These are phyloP conservation scores for Testicularia cyperi DNA, from an alignment of 1,284 basidiomycete species.

Conservation along the genomic window DNA sequence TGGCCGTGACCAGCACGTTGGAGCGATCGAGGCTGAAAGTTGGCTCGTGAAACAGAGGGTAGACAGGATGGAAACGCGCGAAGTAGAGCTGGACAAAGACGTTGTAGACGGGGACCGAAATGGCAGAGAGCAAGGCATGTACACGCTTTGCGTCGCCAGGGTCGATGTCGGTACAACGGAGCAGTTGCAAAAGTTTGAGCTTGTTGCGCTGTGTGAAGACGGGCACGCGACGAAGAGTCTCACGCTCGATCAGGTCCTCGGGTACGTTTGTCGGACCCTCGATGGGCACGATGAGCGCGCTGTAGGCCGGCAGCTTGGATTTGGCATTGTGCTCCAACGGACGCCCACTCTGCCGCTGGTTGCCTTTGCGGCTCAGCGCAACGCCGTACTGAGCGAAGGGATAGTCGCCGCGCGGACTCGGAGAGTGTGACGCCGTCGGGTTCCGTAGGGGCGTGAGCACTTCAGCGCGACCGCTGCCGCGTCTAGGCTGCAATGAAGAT, in stretches of 20 bases:
- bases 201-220: background rate
- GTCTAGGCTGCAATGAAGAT: too few species aligned
- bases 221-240: background rate
- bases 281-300: background rate
- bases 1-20: background rate
- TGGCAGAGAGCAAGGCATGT: background rate
- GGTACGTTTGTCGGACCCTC: background rate
- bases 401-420: too few species aligned
- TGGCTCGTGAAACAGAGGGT: background rate
- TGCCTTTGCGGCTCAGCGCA: too few species aligned
- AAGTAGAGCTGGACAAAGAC: background rate
- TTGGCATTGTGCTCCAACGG: too few species aligned
- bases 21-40: background rate
- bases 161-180: background rate
- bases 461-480: too few species aligned
- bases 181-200: background rate
- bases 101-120: background rate
- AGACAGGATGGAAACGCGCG: background rate
- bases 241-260: background rate
- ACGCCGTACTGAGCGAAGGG: too few species aligned
- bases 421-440: too few species aligned
- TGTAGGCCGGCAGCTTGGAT: background rate
- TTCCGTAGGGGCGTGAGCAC: too few species aligned
- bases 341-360: too few species aligned
- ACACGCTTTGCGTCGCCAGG: background rate